A percentile compares a stretch with the other conserved stretches of the same genome.
Evolutionary conservation across 192 early-diverging fungal species (phyloP).

Genomic region (Helicostylum pulchrum): DNA sequence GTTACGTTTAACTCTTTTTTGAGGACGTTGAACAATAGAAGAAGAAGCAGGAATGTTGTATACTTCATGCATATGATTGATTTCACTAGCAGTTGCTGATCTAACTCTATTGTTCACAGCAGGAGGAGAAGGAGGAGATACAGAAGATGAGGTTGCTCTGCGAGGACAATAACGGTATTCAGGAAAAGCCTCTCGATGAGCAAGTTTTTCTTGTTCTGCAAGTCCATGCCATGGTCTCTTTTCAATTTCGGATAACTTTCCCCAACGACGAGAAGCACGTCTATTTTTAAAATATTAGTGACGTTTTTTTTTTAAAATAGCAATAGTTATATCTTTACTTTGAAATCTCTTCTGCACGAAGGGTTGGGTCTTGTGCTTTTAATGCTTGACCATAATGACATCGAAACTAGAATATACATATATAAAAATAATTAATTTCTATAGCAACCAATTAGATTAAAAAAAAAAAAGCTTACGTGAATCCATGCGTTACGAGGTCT

Average conservation of each 20-base stretch:
- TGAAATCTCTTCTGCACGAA: slow-evolving; percentile 39
- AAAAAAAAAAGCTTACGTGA: slow-evolving; percentile 23
- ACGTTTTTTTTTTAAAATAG: not conserved
- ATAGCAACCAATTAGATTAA: not conserved
- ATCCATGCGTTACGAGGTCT: slow-evolving; percentile 40
- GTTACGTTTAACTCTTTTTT: slow-evolving; percentile 11
- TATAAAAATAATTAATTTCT: not conserved
- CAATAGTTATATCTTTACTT: slow-evolving; percentile 28
- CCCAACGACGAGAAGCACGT: slow-evolving; percentile 37
- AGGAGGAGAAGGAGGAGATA: not conserved
- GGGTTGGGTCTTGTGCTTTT: slow-evolving; percentile 35
- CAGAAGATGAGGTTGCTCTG: slow-evolving; percentile 9
- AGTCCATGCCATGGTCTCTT: slow-evolving; percentile 39
- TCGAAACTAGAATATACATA: slow-evolving; percentile 26
- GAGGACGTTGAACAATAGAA: not conserved
- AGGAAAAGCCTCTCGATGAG: slow-evolving; percentile 38
- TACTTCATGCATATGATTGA: not conserved
- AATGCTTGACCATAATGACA: slow-evolving; percentile 41
- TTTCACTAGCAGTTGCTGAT: slow-evolving; percentile 2
- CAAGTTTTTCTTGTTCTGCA: slow-evolving; percentile 37
- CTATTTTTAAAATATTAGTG: not conserved
- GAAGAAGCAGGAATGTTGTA: not conserved
- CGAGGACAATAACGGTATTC: slow-evolving; percentile 39
- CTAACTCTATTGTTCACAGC: not conserved
- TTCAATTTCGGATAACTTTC: slow-evolving; percentile 32